Percentiles rank a stretch among this genome's conserved stretches.
Evolutionary conservation across 176 grass and related monocot genomes (phyloP).

Genomic region (Oryza meridionalis): DNA sequence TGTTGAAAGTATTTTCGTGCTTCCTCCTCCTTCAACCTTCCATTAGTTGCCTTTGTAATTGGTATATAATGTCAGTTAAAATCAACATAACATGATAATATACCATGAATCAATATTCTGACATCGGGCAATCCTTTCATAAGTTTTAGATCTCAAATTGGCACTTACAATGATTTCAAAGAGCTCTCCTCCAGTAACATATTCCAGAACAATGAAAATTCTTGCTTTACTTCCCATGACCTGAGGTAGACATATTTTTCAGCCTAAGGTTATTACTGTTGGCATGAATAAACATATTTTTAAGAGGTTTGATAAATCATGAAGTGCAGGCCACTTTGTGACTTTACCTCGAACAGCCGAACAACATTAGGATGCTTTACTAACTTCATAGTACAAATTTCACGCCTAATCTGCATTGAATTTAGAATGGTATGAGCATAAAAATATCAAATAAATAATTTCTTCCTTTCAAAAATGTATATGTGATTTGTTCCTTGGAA

Average conservation of each 20-base stretch:
- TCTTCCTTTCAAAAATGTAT: neutral
- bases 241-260: conserved; percentile 48
- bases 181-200: conserved; percentile 95
- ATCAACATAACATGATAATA: conserved; percentile 26
- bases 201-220: conserved; percentile 97
- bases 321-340: neutral
- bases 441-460: conserved; percentile 1
- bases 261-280: conserved; percentile 22
- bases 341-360: conserved; percentile 79
- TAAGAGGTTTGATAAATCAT: conserved; percentile 29
- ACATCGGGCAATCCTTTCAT: neutral
- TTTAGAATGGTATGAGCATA: conserved; percentile 36
- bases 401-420: conserved; percentile 87
- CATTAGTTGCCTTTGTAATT: conserved; percentile 53
- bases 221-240: conserved; percentile 99
- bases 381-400: conserved; percentile 98
- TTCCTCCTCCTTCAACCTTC: conserved; percentile 90
- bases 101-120: conserved; percentile 2
- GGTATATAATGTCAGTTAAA: conserved; percentile 12
- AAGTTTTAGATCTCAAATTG: neutral
- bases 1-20: conserved; percentile 96
- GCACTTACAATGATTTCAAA: conserved; percentile 97
- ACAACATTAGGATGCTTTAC: conserved; percentile 98
- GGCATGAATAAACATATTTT: conserved; percentile 1
- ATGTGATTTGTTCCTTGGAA: neutral